A percentile compares a stretch with the other conserved stretches of the same genome.
These are phyloP conservation scores for Penicillium pulvis DNA, from an alignment of 495 filamentous ascomycete species.

Conservation along the genomic window DNA sequence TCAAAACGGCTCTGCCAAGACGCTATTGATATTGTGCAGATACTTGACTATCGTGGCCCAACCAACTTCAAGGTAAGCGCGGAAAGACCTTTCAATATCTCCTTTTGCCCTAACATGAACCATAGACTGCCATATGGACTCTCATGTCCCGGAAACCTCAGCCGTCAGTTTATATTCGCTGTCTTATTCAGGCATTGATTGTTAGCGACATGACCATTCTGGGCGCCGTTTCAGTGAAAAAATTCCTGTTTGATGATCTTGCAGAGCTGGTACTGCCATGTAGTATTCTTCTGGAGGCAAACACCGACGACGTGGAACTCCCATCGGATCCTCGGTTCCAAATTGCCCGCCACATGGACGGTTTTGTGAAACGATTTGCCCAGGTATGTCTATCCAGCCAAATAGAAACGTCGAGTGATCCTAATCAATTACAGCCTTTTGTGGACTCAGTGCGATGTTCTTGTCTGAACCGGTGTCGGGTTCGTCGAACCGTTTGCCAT, in stretches of 20 bases:
- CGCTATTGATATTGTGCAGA: conserved; percentile 65
- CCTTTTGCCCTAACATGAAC: conserved; percentile 36
- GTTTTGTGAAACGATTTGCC: conserved; percentile 72
- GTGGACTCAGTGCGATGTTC: conserved; percentile 79
- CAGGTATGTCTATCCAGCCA: conserved; percentile 41
- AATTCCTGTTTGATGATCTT: conserved; percentile 79
- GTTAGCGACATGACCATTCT: conserved; percentile 69
- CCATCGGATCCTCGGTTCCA: conserved; percentile 76
- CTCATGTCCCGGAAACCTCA: conserved; percentile 80
- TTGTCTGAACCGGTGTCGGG: conserved; percentile 87
- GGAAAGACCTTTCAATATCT: not conserved
- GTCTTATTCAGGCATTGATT: conserved; percentile 74
- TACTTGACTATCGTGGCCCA: conserved; percentile 67
- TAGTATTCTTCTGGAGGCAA: conserved; percentile 67
- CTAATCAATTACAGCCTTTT: conserved; percentile 60
- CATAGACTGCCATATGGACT: conserved; percentile 55
- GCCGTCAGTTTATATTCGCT: conserved; percentile 81
- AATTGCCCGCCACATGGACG: conserved; percentile 75
- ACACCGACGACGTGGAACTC: conserved; percentile 73
- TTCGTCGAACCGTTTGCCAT: conserved; percentile 82
- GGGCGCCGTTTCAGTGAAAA: conserved; percentile 65
- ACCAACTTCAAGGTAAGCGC: conserved; percentile 57
- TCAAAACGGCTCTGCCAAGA: conserved; percentile 73
- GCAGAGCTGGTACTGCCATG: conserved; percentile 72
- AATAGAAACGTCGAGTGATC: not conserved